These are phyloP conservation scores for Blastocystis sp. DNA, from an alignment of 352 stramenopile species.

Conservation along the genomic window DNA sequence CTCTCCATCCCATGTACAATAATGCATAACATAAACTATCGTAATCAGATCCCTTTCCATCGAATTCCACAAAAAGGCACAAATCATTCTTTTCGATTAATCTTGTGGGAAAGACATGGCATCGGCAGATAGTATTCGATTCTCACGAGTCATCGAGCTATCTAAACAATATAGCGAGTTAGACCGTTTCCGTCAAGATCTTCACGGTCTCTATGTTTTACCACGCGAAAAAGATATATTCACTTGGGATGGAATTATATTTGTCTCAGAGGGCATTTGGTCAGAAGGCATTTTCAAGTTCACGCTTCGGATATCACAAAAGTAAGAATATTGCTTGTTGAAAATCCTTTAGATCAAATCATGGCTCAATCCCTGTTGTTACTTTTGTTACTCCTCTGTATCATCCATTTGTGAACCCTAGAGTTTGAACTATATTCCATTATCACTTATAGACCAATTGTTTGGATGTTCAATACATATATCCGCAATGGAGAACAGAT, in stretches of 20 bases:
- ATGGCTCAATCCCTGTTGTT: neutral
- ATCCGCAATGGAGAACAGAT: constrained; percentile 44
- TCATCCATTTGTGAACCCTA: constrained; percentile 37
- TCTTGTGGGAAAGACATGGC: neutral
- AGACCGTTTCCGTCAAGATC: neutral
- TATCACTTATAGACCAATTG: constrained; percentile 18
- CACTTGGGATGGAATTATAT: constrained; percentile 33
- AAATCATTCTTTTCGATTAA: neutral
- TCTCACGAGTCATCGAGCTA: constrained; percentile 3
- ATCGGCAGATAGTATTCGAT: neutral
- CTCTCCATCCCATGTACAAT: no score
- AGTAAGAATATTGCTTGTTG: neutral
- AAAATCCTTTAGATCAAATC: neutral
- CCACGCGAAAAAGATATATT: constrained; percentile 44
- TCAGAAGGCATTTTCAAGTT: constrained; percentile 54
- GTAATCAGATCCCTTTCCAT: no score
- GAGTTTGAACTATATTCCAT: neutral
- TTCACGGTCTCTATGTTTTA: constrained; percentile 34
- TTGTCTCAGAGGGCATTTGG: constrained; percentile 18
- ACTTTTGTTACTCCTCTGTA: constrained; percentile 46
- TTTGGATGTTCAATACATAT: constrained; percentile 41
- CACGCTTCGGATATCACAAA: neutral
- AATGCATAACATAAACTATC: no score
- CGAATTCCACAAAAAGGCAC: neutral
- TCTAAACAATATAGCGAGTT: constrained; percentile 45